Evolutionary conservation across 257 asterid genomes (phyloP).

Genomic region (Solanum piurae): DNA sequence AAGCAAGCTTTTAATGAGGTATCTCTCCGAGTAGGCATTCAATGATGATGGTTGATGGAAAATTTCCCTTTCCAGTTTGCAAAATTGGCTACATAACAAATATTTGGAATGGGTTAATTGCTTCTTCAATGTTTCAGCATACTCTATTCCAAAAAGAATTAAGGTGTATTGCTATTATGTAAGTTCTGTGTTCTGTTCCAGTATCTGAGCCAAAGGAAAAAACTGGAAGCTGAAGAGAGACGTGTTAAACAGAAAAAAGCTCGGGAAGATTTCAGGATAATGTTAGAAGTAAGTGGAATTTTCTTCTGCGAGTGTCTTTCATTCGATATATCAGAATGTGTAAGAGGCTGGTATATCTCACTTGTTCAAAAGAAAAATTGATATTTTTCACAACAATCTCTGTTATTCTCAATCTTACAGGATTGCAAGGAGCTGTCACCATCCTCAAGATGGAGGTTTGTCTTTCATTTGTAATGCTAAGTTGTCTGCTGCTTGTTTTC

Average conservation of each 20-base stretch:
- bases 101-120: neutral
- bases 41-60: neutral
- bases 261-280: constrained; percentile 68
- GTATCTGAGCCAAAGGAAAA: constrained; percentile 76
- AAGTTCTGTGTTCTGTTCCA: constrained; percentile 23
- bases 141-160: neutral
- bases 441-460: constrained; percentile 80
- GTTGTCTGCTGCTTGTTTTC: neutral
- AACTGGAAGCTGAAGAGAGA: constrained; percentile 80
- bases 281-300: constrained; percentile 60
- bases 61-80: neutral
- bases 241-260: constrained; percentile 74
- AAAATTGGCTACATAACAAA: neutral
- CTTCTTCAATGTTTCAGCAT: constrained; percentile 6
- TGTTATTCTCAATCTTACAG: constrained; percentile 26
- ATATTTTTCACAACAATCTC: neutral
- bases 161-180: neutral
- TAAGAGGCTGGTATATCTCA: neutral
- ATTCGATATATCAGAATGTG: neutral
- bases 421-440: constrained; percentile 70
- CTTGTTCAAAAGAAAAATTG: neutral
- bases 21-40: constrained; percentile 6
- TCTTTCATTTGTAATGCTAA: constrained; percentile 3
- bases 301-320: neutral
- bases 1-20: constrained; percentile 94